Evolutionary conservation across 352 stramenopile genomes (phyloP), one percentile per base, ranked within the genome.

Genomic region (Phytophthora megakarya): DNA sequence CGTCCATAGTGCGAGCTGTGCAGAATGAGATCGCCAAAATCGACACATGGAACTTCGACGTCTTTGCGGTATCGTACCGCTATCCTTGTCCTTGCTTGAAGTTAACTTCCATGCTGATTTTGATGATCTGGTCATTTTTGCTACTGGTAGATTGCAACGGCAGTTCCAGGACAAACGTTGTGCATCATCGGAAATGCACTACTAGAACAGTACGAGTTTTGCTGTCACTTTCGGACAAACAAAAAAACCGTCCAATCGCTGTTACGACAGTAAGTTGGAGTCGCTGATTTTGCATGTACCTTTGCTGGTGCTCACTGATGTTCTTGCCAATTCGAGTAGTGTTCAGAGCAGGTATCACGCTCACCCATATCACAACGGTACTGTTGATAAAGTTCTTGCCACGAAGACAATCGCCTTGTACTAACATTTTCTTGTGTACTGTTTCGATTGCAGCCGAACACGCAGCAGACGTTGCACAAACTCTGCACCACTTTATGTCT

Each of bases 291-390:
- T 22, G 8, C 22, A 42, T 48, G n/a, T 15, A 18, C 16, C 19
- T 9, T 57, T 35, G 18, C 30, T 15, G 30, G 30, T 48, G 51
- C 25, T 62, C n/a, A 64, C 30, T 22, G 5, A 30, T 42, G 43
- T 38, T 25, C 26, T 44, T 62, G 10, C 22, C 21, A 46, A 12
- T 30, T 30, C 19, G 30, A 11, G 30, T 12, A 89, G 80, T 54
- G 73, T 90, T 30, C 70, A 89, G 58, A 59, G 61, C 39, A 78
- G 81, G 37, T 95, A 95, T 71, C 69, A 84, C 50, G 61, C 55
- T 19, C 80, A 95, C 40, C 86, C 89, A 13, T 96, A 96, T 63
- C 89, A 97, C 62, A 97, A 96, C 59, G 78, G 83, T 89, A 76
- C 23, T 26, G 33, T 49, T 16, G 22, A 60, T 39, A 15, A 45